phyloP scores from a whole-genome alignment of 768 basidiomycete species.

The Rhodosporidiobolus odoratus region DNA sequence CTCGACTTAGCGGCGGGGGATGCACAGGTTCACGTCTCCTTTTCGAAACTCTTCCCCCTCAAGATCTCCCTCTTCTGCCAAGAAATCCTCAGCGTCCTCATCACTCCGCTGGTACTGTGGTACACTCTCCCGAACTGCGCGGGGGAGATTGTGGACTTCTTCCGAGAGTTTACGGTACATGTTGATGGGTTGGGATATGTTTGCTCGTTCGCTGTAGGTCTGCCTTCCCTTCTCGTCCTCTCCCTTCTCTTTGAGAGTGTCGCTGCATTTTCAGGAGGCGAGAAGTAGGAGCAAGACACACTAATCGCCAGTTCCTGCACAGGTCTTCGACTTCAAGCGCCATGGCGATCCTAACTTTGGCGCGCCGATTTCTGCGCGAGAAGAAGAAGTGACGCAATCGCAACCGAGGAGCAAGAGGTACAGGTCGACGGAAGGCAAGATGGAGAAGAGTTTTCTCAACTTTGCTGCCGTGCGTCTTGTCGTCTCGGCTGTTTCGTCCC shows the following conservation, averaged over 20 bases:
- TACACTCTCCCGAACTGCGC: conserved; percentile 85
- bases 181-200: conserved; percentile 94
- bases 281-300: too few species aligned
- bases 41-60: conserved; percentile 87
- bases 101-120: conserved; percentile 92
- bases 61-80: conserved; percentile 80
- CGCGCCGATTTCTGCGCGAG: conserved; percentile 55
- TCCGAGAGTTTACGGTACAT: conserved; percentile 95
- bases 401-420: conserved; percentile 46
- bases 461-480: conserved; percentile 61
- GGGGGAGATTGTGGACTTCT: conserved; percentile 89
- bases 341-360: conserved; percentile 90
- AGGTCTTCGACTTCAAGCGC: conserved; percentile 79
- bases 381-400: not conserved
- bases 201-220: conserved; percentile 82
- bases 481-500: not conserved
- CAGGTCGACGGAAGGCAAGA: conserved; percentile 88
- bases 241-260: too few species aligned
- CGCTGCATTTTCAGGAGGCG: too few species aligned
- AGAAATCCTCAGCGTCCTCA: conserved; percentile 81
- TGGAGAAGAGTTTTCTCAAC: conserved; percentile 96
- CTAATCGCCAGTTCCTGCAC: not conserved
- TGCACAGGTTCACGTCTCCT: conserved; percentile 87
- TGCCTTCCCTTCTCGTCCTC: not conserved
- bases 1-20: too few species aligned